Evolutionary conservation across 2,329 filamentous ascomycete genomes (phyloP), one percentile per base, ranked within the genome.

Genomic region (Talaromyces funiculosus): DNA sequence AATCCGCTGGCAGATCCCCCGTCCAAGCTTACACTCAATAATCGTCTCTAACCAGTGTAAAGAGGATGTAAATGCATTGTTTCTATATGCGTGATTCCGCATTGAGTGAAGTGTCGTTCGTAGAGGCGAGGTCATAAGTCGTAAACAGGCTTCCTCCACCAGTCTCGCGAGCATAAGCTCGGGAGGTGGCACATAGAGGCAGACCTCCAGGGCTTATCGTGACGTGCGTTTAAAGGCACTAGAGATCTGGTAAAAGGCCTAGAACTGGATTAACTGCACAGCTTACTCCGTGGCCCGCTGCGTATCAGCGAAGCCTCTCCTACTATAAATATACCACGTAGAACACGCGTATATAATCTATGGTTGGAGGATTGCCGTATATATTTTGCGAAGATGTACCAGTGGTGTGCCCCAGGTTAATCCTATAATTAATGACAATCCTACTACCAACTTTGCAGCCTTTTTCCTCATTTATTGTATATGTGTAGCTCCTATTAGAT

Each of bases 301-400:
- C 10, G 29, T 16, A 3, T 7, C n/a, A 31, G 10, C 18, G 3
- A 40, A 29, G 22, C 56, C 59, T 54, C 38, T 20, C 8, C 35
- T 31, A 37, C 57, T 59, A 53, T 42, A 12, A 2, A 57, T 35
- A 24, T 57, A 57, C 69, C 68, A 71, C 38, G 65, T 65, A 9
- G 67, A 73, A 56, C 64, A 71, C 2, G 62, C 64, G 53, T 68
- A 72, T 8, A 69, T 60, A 55, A 72, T 69, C 35, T 70, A 60
- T 1, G 64, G 66, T 12, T 70, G 43, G 4, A 67, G 62, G 26
- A 71, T 66, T 20, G 64, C 66, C 26, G 63, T 62, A 49, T 71
- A 71, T 14, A 71, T 64, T 29, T 22, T 37, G 1, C 31, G 42
- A 4, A 57, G 3, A 16, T 24, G 22, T 1, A 18, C 1, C 33